Percentiles rank a stretch among this genome's conserved stretches.
These are phyloP conservation scores for Trichophyton verrucosum DNA, from an alignment of 2,329 filamentous ascomycete species.

Conservation along the genomic window DNA sequence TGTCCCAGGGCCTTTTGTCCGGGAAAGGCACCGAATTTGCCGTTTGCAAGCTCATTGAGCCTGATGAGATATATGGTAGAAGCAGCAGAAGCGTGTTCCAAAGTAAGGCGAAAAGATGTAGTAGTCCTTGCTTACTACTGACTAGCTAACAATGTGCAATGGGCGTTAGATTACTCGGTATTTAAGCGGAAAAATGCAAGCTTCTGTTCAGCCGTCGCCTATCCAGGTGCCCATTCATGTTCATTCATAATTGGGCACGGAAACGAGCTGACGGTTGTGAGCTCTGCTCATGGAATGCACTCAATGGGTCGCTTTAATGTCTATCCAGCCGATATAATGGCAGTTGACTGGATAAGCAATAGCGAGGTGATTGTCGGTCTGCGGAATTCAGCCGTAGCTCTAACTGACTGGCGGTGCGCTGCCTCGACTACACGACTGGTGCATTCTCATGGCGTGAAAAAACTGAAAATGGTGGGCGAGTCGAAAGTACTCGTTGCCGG, in stretches of 20 bases:
- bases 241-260: constrained; percentile 30
- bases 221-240: constrained; percentile 19
- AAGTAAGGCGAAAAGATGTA: background rate
- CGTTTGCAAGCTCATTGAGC: constrained; percentile 5
- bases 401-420: constrained; percentile 25
- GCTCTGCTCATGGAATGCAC: constrained; percentile 20
- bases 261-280: constrained; percentile 24
- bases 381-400: constrained; percentile 23
- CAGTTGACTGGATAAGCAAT: constrained; percentile 29
- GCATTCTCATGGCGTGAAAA: constrained; percentile 24
- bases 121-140: background rate
- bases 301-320: constrained; percentile 17
- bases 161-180: constrained; percentile 2
- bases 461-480: constrained; percentile 26
- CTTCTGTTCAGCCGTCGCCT: constrained; percentile 28
- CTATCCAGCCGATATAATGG: constrained; percentile 15
- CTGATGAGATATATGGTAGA: background rate
- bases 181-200: constrained; percentile 19
- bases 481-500: constrained; percentile 24
- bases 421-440: constrained; percentile 21
- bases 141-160: background rate
- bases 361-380: constrained; percentile 27
- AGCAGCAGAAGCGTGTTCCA: background rate
- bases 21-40: background rate
- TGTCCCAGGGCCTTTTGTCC: background rate